Evolutionary conservation across 2,329 filamentous ascomycete genomes (phyloP).

Genomic region (Fusarium azukiicola): DNA sequence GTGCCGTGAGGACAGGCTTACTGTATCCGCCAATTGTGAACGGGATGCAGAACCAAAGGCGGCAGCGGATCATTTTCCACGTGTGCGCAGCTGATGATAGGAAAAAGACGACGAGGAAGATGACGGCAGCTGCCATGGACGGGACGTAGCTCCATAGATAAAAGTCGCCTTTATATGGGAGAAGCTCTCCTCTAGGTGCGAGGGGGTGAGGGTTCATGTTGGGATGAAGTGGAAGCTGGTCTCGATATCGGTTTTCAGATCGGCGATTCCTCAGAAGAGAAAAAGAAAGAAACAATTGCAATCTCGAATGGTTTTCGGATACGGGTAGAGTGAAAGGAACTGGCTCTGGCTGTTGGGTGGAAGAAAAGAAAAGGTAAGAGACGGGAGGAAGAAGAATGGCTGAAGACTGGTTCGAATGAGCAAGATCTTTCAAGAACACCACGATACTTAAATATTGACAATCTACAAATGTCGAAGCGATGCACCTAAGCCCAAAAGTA

Average conservation of each 20-base stretch:
- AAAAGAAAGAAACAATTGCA: too few species aligned
- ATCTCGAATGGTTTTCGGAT: too few species aligned
- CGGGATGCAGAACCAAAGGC: conserved; percentile 69
- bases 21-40: conserved; percentile 65
- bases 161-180: conserved; percentile 42
- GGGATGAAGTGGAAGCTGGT: neutral
- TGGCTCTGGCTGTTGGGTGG: neutral
- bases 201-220: neutral
- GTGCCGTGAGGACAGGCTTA: conserved; percentile 42
- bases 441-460: neutral
- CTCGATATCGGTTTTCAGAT: neutral
- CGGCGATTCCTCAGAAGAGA: too few species aligned
- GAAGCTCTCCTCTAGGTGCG: conserved; percentile 19
- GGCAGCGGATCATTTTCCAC: conserved; percentile 63
- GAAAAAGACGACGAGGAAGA: conserved; percentile 66
- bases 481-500: neutral
- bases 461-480: neutral
- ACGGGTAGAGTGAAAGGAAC: too few species aligned
- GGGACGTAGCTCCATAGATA: conserved; percentile 63
- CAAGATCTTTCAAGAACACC: neutral
- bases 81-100: conserved; percentile 61
- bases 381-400: neutral
- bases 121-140: conserved; percentile 64
- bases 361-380: neutral
- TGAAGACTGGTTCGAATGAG: too few species aligned